Conservation (phyloP, 345 rosid species). For the Trapa incisa region DNA sequence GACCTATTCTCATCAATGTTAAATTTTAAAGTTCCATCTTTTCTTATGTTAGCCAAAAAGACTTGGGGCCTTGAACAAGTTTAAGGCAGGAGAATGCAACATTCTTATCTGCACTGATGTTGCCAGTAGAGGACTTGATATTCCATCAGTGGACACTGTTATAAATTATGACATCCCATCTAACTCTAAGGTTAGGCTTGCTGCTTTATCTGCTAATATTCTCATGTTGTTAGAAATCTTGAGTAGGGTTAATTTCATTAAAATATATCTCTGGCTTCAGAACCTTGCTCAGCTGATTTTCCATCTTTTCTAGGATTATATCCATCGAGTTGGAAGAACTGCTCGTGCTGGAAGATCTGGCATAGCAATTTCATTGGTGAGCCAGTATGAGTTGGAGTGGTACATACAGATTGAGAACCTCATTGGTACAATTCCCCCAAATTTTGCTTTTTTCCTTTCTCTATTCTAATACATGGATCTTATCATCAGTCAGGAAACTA, state of each 20-base stretch:
- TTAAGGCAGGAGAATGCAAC: constrained; percentile 88
- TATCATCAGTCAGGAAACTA: neutral
- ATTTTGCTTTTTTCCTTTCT: neutral
- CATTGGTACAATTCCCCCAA: constrained; percentile 37
- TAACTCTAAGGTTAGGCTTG: constrained; percentile 45
- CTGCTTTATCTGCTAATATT: neutral
- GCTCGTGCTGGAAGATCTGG: constrained; percentile 99
- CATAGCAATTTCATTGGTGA: constrained; percentile 77
- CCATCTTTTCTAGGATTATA: constrained; percentile 54
- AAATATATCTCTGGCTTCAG: neutral
- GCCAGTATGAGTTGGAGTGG: constrained; percentile 91
- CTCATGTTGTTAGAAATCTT: neutral
- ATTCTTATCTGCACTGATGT: constrained; percentile 91
- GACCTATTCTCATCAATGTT: too few species aligned
- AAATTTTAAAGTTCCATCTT: neutral
- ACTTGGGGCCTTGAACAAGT: constrained; percentile 86
- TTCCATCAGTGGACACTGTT: constrained; percentile 91
- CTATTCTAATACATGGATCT: neutral
- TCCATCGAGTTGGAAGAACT: constrained; percentile 80
- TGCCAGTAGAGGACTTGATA: constrained; percentile 97
- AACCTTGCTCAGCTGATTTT: constrained; percentile 3
- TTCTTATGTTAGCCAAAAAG: constrained; percentile 56
- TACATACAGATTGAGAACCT: constrained; percentile 61
- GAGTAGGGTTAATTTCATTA: neutral
- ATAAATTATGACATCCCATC: constrained; percentile 90